A percentile compares a stretch with the other conserved stretches of the same genome.
phyloP scores from a whole-genome alignment of 208 protist genomes.

The Phytomonas serpens region DNA sequence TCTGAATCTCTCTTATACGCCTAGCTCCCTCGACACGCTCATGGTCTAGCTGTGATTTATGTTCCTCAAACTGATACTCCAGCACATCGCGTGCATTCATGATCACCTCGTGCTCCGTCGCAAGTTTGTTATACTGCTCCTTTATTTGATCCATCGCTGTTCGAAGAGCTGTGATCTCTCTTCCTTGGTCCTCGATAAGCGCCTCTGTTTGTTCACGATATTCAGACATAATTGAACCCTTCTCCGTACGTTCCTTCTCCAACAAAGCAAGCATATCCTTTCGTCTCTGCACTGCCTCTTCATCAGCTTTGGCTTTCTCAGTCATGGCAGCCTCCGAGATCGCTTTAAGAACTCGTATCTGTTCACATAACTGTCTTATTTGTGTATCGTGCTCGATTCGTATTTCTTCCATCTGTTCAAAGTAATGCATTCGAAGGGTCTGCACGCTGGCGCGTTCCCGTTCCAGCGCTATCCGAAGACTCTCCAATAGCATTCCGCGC shows the following conservation, averaged over 20 bases:
- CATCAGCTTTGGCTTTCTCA: slow-evolving; percentile 49
- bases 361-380: slow-evolving; percentile 62
- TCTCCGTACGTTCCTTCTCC: slow-evolving; percentile 77
- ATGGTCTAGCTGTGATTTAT: slow-evolving; percentile 25
- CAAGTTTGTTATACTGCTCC: slow-evolving; percentile 34
- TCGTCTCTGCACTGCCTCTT: slow-evolving; percentile 56
- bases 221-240: slow-evolving; percentile 80
- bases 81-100: slow-evolving; percentile 29
- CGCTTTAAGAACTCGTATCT: slow-evolving; percentile 68
- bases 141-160: slow-evolving; percentile 37
- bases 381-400: slow-evolving; percentile 59
- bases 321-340: slow-evolving; percentile 63
- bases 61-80: slow-evolving; percentile 26
- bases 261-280: slow-evolving; percentile 61
- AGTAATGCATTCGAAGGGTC: slow-evolving; percentile 28
- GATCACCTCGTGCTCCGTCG: slow-evolving; percentile 26
- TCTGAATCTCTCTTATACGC: slow-evolving; percentile 32
- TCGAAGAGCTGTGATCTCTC: slow-evolving; percentile 74
- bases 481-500: slow-evolving; percentile 37
- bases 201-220: slow-evolving; percentile 85
- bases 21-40: slow-evolving; percentile 38
- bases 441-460: slow-evolving; percentile 41
- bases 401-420: slow-evolving; percentile 28
- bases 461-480: slow-evolving; percentile 43
- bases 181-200: slow-evolving; percentile 78